Percentiles rank a stretch among this genome's conserved stretches.
Conservation (phyloP, 495 filamentous ascomycete genomes). For the Penicillium cosmopolitanum region DNA sequence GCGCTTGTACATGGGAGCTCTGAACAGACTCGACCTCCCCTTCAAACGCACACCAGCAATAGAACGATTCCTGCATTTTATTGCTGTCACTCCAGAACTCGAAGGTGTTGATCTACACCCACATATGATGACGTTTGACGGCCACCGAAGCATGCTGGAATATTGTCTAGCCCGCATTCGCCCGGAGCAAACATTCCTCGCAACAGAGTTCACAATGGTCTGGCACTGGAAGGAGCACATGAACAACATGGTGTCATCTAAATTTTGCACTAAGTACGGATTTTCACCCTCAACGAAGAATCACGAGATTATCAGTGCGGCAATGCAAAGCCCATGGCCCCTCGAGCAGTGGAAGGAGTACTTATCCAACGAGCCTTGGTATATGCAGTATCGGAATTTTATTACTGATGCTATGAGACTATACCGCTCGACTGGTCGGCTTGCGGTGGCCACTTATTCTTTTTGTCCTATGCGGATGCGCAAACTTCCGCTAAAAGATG, state of each 20-base stretch:
- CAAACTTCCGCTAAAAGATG: slow-evolving; percentile 4
- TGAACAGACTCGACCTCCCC: slow-evolving; percentile 18
- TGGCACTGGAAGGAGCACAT: slow-evolving; percentile 21
- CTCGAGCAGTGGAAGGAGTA: slow-evolving; percentile 16
- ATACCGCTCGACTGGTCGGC: slow-evolving; percentile 11
- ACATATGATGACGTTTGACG: slow-evolving; percentile 13
- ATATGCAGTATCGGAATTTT: slow-evolving; percentile 10
- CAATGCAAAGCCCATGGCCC: slow-evolving; percentile 9
- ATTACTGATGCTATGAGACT: slow-evolving; percentile 13
- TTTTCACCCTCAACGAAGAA: slow-evolving; percentile 6
- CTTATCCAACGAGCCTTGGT: slow-evolving; percentile 10
- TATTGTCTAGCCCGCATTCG: slow-evolving; percentile 12
- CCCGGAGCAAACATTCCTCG: slow-evolving; percentile 18
- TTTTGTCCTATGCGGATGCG: slow-evolving; percentile 15
- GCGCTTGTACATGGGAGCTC: slow-evolving; percentile 18
- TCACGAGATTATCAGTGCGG: slow-evolving; percentile 11
- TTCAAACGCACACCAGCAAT: slow-evolving; percentile 14
- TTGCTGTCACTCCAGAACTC: slow-evolving; percentile 14
- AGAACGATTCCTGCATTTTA: slow-evolving; percentile 11
- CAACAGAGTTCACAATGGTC: slow-evolving; percentile 19
- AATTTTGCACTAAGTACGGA: slow-evolving; percentile 13
- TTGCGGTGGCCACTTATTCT: slow-evolving; percentile 16
- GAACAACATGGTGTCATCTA: neutral
- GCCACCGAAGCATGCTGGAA: slow-evolving; percentile 15
- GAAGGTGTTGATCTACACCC: slow-evolving; percentile 19